Conservation (phyloP, 192 early-diverging fungal species). For the Coemansia sp. region DNA sequence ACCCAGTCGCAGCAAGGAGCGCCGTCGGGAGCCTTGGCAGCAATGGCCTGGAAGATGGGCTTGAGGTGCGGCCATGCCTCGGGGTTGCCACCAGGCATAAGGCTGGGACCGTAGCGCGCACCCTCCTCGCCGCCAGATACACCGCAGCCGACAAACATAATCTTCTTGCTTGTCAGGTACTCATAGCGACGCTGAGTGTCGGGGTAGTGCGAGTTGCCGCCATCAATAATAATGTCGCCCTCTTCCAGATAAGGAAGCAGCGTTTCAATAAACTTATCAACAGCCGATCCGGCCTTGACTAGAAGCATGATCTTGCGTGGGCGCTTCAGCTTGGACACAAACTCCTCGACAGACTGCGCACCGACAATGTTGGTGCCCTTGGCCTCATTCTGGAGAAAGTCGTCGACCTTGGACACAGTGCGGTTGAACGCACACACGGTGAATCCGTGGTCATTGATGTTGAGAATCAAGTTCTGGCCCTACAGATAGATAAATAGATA, state of each 20-base stretch:
- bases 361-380: constrained; percentile 95
- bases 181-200: constrained; percentile 90
- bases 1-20: constrained; percentile 99
- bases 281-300: constrained; percentile 94
- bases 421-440: constrained; percentile 95
- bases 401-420: constrained; percentile 90
- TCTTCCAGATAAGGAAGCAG: constrained; percentile 83
- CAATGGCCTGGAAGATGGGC: constrained; percentile 94
- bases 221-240: constrained; percentile 97
- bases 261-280: constrained; percentile 94
- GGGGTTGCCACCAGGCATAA: constrained; percentile 96
- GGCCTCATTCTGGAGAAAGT: constrained; percentile 94
- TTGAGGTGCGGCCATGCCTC: constrained; percentile 92
- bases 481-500: constrained; percentile 26
- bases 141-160: constrained; percentile 95
- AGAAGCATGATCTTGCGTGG: constrained; percentile 98
- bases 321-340: constrained; percentile 89
- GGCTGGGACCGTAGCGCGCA: constrained; percentile 91
- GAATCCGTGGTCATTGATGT: constrained; percentile 98
- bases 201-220: constrained; percentile 99
- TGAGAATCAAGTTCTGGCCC: constrained; percentile 99
- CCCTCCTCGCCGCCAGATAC: constrained; percentile 99
- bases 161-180: constrained; percentile 84
- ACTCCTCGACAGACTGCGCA: constrained; percentile 91
- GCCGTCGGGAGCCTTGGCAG: constrained; percentile 80